Conservation (phyloP, 2,329 filamentous ascomycete species). For the Cladophialophora immunda region DNA sequence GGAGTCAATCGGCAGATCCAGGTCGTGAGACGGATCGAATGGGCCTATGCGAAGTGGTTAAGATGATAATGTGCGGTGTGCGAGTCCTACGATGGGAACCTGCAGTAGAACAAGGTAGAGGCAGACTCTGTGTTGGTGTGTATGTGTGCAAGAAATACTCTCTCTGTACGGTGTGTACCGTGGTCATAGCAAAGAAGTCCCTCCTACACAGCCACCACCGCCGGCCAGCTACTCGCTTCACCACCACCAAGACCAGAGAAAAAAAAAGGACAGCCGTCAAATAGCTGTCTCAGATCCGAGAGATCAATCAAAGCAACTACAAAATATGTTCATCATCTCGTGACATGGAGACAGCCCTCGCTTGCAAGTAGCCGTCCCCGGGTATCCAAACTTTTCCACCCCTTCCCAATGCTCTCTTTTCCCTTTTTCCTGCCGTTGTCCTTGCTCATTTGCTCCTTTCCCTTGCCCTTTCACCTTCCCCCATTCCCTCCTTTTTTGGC, state of each 20-base stretch:
- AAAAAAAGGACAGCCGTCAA: not conserved
- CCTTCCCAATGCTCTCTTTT: not conserved
- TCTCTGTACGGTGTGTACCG: not conserved
- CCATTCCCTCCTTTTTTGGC: not conserved
- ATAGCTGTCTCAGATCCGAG: not conserved
- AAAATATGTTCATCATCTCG: constrained; percentile 4
- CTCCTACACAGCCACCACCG: not conserved
- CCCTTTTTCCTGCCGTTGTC: not conserved
- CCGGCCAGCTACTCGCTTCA: not conserved
- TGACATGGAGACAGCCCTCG: not conserved
- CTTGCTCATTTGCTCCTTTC: not conserved
- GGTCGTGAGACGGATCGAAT: constrained; percentile 83
- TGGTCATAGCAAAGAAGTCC: not conserved
- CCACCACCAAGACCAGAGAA: not conserved
- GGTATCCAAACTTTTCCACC: constrained; percentile 7
- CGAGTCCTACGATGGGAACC: not conserved
- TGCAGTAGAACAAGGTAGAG: not conserved
- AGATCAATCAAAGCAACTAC: not conserved
- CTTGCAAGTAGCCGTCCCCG: not conserved
- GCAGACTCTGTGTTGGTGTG: not conserved
- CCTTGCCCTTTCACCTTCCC: not conserved
- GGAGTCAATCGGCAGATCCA: constrained; percentile 80
- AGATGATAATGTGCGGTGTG: constrained; percentile 13
- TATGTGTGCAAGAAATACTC: not conserved
- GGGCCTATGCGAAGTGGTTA: constrained; percentile 86